phyloP scores from a whole-genome alignment of 2,329 filamentous ascomycete species.

The Scedosporium minutisporum region DNA sequence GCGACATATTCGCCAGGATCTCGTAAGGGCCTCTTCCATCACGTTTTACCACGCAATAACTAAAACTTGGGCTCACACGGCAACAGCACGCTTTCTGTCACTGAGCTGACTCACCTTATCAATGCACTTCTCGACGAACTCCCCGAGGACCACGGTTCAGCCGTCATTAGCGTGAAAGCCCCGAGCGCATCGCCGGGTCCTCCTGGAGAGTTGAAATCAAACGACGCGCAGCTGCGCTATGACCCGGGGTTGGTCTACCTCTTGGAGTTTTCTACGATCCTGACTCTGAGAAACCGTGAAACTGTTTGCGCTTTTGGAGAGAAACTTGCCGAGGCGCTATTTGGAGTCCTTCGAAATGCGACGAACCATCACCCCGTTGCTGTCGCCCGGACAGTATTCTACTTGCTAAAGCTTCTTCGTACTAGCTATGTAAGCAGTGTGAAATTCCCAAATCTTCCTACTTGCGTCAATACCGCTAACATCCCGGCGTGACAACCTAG shows the following conservation, averaged over 20 bases:
- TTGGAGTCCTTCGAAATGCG: constrained; percentile 71
- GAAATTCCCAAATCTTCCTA: background rate
- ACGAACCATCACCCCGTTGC: constrained; percentile 72
- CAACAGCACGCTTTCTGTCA: constrained; percentile 48
- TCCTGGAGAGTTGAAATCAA: constrained; percentile 47
- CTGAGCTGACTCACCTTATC: constrained; percentile 42
- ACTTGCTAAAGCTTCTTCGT: constrained; percentile 71
- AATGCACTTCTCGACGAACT: constrained; percentile 69
- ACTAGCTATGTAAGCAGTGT: constrained; percentile 65
- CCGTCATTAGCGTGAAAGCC: constrained; percentile 83
- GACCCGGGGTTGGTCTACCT: constrained; percentile 82
- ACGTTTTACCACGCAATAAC: background rate
- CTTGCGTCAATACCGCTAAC: constrained; percentile 13
- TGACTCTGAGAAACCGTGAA: constrained; percentile 66
- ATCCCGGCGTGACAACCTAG: constrained; percentile 28
- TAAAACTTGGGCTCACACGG: background rate
- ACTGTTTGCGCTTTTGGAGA: constrained; percentile 68
- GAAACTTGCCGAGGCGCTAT: constrained; percentile 68
- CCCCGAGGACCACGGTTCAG: constrained; percentile 69
- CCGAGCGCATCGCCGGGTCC: constrained; percentile 59
- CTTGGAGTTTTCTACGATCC: constrained; percentile 78
- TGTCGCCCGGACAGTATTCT: constrained; percentile 75
- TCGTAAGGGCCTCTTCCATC: constrained; percentile 43
- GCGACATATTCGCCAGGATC: constrained; percentile 74
- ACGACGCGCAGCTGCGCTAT: constrained; percentile 53